These are phyloP conservation scores for Dendryphion nanum DNA, from an alignment of 2,329 filamentous ascomycete species.

Conservation along the genomic window DNA sequence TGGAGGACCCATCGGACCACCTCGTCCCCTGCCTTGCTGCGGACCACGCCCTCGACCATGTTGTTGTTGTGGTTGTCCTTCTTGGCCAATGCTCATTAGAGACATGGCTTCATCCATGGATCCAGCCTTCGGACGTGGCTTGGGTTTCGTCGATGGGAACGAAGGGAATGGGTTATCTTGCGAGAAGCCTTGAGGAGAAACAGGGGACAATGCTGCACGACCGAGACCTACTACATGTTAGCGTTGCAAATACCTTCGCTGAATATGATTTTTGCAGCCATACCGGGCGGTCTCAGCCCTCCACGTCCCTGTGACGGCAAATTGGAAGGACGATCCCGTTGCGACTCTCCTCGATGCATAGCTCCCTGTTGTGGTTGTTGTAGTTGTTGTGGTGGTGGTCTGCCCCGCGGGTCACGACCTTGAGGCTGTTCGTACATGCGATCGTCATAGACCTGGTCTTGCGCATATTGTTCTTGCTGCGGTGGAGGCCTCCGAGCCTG, in stretches of 20 bases:
- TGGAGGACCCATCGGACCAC: conserved; percentile 14
- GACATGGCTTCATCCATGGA: conserved; percentile 36
- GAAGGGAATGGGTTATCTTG: conserved; percentile 51
- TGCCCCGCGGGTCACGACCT: conserved; percentile 25
- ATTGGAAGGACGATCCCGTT: conserved; percentile 20
- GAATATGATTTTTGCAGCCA: conserved; percentile 9
- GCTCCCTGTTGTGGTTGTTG: conserved; percentile 5
- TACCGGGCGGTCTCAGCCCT: conserved; percentile 28
- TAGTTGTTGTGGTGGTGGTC: conserved; percentile 7
- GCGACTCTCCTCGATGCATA: conserved; percentile 12
- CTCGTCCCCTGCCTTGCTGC: conserved; percentile 18
- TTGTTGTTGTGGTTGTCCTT: conserved; percentile 13
- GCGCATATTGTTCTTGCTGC: conserved; percentile 22
- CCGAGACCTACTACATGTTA: conserved; percentile 22
- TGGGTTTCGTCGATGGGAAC: conserved; percentile 38
- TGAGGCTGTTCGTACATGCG: conserved; percentile 21
- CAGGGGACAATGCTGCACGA: conserved; percentile 29
- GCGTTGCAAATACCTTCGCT: background rate
- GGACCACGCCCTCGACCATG: conserved; percentile 15
- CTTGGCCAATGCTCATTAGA: conserved; percentile 29
- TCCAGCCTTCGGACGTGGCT: conserved; percentile 21
- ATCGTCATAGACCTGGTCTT: conserved; percentile 26
- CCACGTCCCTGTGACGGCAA: conserved; percentile 21
- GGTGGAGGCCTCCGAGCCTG: conserved; percentile 14
- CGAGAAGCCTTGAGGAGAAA: conserved; percentile 22